Conservation (phyloP, 495 filamentous ascomycete species). For the Thermothielavioides terrestris region DNA sequence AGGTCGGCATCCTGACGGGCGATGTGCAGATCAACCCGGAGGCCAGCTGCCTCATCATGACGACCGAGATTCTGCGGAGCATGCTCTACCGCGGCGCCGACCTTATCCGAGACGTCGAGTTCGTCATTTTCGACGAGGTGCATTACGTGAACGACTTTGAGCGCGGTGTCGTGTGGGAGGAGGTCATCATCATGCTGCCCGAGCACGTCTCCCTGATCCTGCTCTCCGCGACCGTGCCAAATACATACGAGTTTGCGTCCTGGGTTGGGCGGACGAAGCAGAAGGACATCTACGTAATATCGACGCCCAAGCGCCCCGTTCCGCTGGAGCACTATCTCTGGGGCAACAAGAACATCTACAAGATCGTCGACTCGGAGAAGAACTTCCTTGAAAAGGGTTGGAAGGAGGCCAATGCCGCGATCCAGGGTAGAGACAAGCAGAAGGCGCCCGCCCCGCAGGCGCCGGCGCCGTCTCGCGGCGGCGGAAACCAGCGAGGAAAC, state of each 20-base stretch:
- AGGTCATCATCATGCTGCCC: constrained; percentile 98
- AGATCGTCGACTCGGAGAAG: constrained; percentile 90
- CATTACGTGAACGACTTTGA: constrained; percentile 99
- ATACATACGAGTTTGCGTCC: constrained; percentile 94
- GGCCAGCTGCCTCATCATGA: constrained; percentile 98
- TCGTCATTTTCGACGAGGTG: constrained; percentile 98
- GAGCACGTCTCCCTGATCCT: constrained; percentile 93
- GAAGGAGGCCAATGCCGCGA: constrained; percentile 82
- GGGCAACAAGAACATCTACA: constrained; percentile 83
- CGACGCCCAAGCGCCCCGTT: constrained; percentile 88
- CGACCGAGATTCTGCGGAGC: constrained; percentile 92
- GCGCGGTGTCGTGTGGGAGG: constrained; percentile 97
- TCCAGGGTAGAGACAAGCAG: constrained; percentile 72
- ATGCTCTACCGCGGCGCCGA: constrained; percentile 98
- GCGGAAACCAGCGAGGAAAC: constrained; percentile 45
- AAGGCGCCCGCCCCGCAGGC: constrained; percentile 44
- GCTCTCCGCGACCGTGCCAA: constrained; percentile 92
- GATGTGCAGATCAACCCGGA: constrained; percentile 98
- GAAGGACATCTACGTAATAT: constrained; percentile 98
- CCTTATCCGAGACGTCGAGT: constrained; percentile 93
- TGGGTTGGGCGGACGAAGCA: constrained; percentile 98
- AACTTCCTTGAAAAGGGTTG: constrained; percentile 81
- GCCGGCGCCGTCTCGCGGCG: constrained; percentile 38
- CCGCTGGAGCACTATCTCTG: constrained; percentile 94
- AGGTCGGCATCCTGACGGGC: constrained; percentile 93